Evolutionary conservation across 2,329 filamentous ascomycete genomes (phyloP).

Genomic region (Orbilia quercus): DNA sequence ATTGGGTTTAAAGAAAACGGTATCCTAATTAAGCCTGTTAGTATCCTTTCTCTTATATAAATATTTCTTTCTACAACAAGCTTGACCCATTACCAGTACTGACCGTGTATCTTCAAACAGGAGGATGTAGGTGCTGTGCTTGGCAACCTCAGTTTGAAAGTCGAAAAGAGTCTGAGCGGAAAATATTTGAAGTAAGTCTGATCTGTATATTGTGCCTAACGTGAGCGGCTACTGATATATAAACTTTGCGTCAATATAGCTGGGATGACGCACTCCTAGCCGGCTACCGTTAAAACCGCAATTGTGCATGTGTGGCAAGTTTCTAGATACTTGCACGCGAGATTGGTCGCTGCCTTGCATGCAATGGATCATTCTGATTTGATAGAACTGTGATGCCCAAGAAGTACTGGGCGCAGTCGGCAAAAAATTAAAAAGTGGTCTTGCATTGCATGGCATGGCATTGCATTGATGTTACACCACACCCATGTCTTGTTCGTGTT

Average conservation of each 20-base stretch:
- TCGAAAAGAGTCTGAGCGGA: slow-evolving; percentile 24
- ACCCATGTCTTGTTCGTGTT: no score
- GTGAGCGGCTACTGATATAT: not conserved
- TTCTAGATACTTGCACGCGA: no score
- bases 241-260: not conserved
- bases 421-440: not conserved
- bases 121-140: slow-evolving; percentile 30
- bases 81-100: slow-evolving; percentile 1
- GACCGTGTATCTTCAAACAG: slow-evolving; percentile 8
- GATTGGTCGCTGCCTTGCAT: no score
- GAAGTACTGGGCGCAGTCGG: no score
- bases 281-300: slow-evolving; percentile 4
- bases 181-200: slow-evolving; percentile 39
- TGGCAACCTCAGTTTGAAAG: slow-evolving; percentile 24
- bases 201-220: not conserved
- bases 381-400: not conserved
- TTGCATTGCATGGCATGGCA: not conserved
- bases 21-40: slow-evolving; percentile 68
- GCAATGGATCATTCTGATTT: not conserved
- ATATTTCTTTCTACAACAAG: not conserved
- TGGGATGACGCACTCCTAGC: slow-evolving; percentile 31
- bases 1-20: slow-evolving; percentile 76
- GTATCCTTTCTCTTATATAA: not conserved
- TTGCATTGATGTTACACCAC: not conserved
- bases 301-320: no score